Conservation (phyloP, 2,329 filamentous ascomycete species). For the Diaporthe longicolla region DNA sequence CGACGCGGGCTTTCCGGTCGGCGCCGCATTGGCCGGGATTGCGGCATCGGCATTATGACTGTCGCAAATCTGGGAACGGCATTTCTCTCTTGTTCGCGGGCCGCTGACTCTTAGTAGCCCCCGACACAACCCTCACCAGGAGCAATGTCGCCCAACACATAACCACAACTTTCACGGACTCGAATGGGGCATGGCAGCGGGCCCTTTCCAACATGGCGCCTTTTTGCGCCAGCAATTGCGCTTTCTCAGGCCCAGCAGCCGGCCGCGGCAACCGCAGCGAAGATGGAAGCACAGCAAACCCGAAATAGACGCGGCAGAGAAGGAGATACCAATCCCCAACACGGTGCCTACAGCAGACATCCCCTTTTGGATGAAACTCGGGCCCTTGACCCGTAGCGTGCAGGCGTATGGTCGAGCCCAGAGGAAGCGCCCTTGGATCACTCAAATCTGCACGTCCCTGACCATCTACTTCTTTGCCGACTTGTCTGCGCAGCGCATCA, state of each 20-base stretch:
- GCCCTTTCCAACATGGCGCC: constrained; percentile 45
- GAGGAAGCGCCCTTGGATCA: constrained; percentile 79
- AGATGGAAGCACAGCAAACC: constrained; percentile 48
- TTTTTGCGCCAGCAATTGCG: constrained; percentile 50
- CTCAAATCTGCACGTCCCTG: constrained; percentile 82
- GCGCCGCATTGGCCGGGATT: constrained; percentile 21
- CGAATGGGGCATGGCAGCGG: constrained; percentile 44
- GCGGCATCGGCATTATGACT: constrained; percentile 36
- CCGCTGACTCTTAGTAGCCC: background rate
- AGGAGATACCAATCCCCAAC: constrained; percentile 58
- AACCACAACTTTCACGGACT: background rate
- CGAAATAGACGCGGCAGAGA: constrained; percentile 37
- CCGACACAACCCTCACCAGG: background rate
- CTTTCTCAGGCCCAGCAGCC: constrained; percentile 43
- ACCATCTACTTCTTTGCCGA: constrained; percentile 86
- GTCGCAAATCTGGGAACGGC: constrained; percentile 29
- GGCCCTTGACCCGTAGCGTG: constrained; percentile 67
- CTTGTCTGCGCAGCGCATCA: constrained; percentile 80
- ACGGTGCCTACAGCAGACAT: constrained; percentile 54
- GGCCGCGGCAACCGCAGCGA: constrained; percentile 47
- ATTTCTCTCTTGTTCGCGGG: background rate
- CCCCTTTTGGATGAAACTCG: constrained; percentile 70
- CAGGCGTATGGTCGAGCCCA: constrained; percentile 79
- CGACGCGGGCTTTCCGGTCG: constrained; percentile 12
- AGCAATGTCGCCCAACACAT: constrained; percentile 2